phyloP scores from a whole-genome alignment of 2,329 filamentous ascomycete species.

The Pseudocercospora ulei region DNA sequence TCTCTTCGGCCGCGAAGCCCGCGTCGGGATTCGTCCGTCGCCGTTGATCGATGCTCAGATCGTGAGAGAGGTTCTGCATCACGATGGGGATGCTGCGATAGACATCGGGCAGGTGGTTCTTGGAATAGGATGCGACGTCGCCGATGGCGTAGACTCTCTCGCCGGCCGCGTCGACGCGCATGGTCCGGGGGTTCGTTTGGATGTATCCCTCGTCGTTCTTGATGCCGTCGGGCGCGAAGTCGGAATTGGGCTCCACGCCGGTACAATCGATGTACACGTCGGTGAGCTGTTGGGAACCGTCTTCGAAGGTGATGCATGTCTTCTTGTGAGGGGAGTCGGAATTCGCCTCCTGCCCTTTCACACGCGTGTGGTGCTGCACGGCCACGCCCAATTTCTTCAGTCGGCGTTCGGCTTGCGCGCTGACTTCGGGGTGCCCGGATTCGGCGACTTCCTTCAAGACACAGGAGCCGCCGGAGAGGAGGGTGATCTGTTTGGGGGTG shows the following conservation, averaged over 20 bases:
- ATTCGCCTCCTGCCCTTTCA: slow-evolving; percentile 21
- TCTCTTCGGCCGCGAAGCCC: slow-evolving; percentile 25
- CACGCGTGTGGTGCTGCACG: slow-evolving; percentile 28
- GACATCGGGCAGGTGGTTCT: slow-evolving; percentile 33
- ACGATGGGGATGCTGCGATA: slow-evolving; percentile 34
- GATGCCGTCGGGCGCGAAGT: slow-evolving; percentile 27
- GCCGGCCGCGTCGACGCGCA: slow-evolving; percentile 29
- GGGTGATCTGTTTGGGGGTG: slow-evolving; percentile 28
- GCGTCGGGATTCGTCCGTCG: slow-evolving; percentile 25
- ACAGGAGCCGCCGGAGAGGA: slow-evolving; percentile 30
- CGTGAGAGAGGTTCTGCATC: slow-evolving; percentile 32
- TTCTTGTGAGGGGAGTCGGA: slow-evolving; percentile 22
- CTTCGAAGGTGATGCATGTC: slow-evolving; percentile 26
- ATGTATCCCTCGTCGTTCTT: slow-evolving; percentile 29
- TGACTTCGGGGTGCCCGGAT: slow-evolving; percentile 23
- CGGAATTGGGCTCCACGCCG: slow-evolving; percentile 32
- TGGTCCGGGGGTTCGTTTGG: slow-evolving; percentile 25
- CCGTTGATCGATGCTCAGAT: slow-evolving; percentile 30
- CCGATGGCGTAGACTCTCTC: slow-evolving; percentile 34
- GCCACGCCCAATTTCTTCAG: slow-evolving; percentile 31
- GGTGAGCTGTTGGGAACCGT: slow-evolving; percentile 29
- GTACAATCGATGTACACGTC: slow-evolving; percentile 36
- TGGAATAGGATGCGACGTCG: slow-evolving; percentile 32
- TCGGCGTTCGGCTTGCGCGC: slow-evolving; percentile 30
- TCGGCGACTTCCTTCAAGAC: slow-evolving; percentile 26